Base-by-base conservation (phyloP, 2,329 filamentous ascomycete species). In the Zymoseptoria passerinii region DNA sequence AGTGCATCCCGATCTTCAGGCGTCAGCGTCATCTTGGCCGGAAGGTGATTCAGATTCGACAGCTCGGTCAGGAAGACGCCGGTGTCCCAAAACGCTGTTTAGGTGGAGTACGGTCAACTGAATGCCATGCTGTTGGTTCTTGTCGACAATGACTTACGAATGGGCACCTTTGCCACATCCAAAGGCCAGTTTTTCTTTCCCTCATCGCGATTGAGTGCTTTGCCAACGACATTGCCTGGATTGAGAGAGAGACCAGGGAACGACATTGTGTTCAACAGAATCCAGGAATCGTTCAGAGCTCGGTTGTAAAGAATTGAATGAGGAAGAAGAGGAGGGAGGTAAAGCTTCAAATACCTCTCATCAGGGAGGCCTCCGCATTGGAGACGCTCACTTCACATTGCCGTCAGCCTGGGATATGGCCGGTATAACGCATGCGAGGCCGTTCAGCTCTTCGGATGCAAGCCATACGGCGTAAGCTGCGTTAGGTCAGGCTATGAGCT, bases 41-140 rank as follows among this genome's bases (percentile, higher is more conserved):
- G 61, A 23, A 61, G 52, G 35, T 55, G 52, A 20, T 55, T 58
- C 3, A 58, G 28, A 28, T 58, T 59, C 3, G 56, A 40, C 40
- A 65, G 56, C 51, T 65, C 61, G 35, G 59, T 59, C 27, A 63
- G 55, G 40, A 65, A 63, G 19, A 61, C 56, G n/a, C 57, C 63
- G 20, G 61, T 61, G 50, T 65, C 63, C 63, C 59, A 61, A 19
- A 57, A 50, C 8, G 61, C 35, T 44, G 35, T 44, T 44, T 13
- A n/a, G 16, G 35, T 16, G 5, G 35, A 44, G n/a, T 16, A 7
- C 16, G n/a, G n/a, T 44, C 35, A 44, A 16, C n/a, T 16, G 13
- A n/a, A 44, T 44, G 35, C 16, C 35, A 29, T 16, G 5, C 35
- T 3, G 9, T 7, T 3, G n/a, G n/a, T 10, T 16, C 35, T 2